Conservation (phyloP, 148 eudicot species). For the Fallopia convolvulus region DNA sequence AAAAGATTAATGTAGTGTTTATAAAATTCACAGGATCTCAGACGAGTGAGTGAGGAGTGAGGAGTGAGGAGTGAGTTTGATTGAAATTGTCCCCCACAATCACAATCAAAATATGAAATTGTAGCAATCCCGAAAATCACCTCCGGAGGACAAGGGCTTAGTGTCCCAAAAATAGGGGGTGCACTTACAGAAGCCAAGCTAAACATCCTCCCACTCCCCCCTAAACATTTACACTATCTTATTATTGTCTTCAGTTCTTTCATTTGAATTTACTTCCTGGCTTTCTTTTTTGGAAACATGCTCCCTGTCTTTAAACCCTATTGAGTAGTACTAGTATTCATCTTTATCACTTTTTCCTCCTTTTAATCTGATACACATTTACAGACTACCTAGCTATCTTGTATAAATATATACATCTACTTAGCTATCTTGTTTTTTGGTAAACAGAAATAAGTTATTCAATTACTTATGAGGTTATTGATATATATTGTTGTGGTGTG, state of each 20-base stretch:
- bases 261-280: too few species aligned
- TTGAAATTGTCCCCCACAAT: not conserved
- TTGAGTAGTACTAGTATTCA: not conserved
- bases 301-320: not conserved
- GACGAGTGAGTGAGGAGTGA: not conserved
- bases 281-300: not conserved
- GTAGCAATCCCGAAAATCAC: not conserved
- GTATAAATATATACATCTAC: too few species aligned
- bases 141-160: slow-evolving; percentile 11
- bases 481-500: too few species aligned
- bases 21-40: too few species aligned
- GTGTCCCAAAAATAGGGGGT: not conserved
- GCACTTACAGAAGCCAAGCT: not conserved
- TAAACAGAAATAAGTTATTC: too few species aligned
- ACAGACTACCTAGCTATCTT: too few species aligned
- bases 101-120: not conserved
- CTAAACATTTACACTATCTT: not conserved
- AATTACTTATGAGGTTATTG: too few species aligned
- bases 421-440: too few species aligned
- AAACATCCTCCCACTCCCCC: not conserved
- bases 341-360: not conserved
- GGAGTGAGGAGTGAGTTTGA: not conserved
- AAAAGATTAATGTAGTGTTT: too few species aligned
- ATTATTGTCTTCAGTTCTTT: too few species aligned
- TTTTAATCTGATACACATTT: not conserved